Base-by-base conservation (phyloP, 1,284 basidiomycete species). In the Anthracocystis walkeri region DNA sequence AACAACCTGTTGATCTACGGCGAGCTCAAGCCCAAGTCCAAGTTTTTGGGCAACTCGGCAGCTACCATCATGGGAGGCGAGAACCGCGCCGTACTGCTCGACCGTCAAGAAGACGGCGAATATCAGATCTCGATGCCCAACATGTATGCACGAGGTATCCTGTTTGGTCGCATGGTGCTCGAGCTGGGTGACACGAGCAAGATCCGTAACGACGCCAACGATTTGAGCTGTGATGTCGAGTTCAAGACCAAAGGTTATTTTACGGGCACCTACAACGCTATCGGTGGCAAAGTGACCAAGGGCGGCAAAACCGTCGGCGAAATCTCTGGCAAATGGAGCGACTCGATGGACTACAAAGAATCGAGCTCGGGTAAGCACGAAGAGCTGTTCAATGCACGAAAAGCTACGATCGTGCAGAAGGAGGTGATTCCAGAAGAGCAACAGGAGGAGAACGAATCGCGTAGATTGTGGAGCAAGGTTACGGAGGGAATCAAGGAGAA, bases 211-310 rank as follows among this genome's bases (percentile, higher is more conserved):
- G 91, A 92, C 72, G 90, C 90, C 78, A 91, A 90, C 53, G 90
- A 91, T 31, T 86, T 94, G 70, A 87, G 86, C 49, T 93, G 92
- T 73, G 94, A 97, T 83, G 87, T 99, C 44, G 95, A 97, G 79
- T 99, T 99, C 88, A 99, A 98, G 88, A 97, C 94, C 25, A 98
- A 97, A 57, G 96, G 96, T 25, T 99, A 96, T 89, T 97, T 97
- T 85, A 95, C 93, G 1, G 96, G 96, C 18, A 92, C 92, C 27
- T 98, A 99, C 88, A 99, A 99, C 84, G 90, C 91, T 25, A 91
- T 99, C 65, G 86, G 89, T 5, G 97, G 95, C 33, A 90, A 91
- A 73, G 89, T 98, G 75, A 91, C 91, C n/a, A 89, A 88, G 65
- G 87, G 88, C n/a, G 85, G 86, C 44, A 86, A 86, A n/a, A 91